phyloP scores from a whole-genome alignment of 495 filamentous ascomycete species.

The Penicillium canariense region DNA sequence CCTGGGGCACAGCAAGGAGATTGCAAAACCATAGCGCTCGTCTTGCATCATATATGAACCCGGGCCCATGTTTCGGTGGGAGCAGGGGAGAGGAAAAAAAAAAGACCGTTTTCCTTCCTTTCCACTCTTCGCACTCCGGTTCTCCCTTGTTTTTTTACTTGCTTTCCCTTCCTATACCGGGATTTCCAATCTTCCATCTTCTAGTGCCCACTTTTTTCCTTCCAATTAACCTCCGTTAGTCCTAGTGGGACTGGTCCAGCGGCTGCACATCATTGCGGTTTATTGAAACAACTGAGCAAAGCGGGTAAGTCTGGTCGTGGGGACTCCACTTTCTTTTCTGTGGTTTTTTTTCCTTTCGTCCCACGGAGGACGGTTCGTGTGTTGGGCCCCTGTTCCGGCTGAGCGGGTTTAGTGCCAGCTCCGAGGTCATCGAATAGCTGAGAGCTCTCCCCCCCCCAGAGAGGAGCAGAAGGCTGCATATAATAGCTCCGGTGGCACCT shows the following conservation, averaged over 20 bases:
- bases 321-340: slow-evolving; percentile 17
- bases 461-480: too few relatives aligned
- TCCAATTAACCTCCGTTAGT: slow-evolving; percentile 21
- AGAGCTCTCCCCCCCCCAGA: too few relatives aligned
- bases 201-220: background rate
- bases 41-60: too few relatives aligned
- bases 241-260: slow-evolving; percentile 17
- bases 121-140: background rate
- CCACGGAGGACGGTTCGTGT: background rate
- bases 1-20: background rate
- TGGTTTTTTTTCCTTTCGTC: background rate
- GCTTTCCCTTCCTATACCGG: background rate
- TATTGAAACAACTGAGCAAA: slow-evolving; percentile 13
- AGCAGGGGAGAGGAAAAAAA: too few relatives aligned
- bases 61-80: too few relatives aligned
- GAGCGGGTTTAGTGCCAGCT: slow-evolving; percentile 6
- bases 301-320: slow-evolving; percentile 10
- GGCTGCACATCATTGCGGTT: slow-evolving; percentile 29
- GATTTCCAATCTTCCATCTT: background rate
- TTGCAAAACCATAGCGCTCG: background rate
- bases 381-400: background rate
- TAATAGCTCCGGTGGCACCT: slow-evolving; percentile 20
- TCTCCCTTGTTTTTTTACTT: background rate
- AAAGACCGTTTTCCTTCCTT: too few relatives aligned
- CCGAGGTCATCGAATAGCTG: too few relatives aligned